Percentiles rank a stretch among this genome's conserved stretches.
Evolutionary conservation across 139 green algal species (phyloP).

Genomic region (Diplosphaera chodatii): DNA sequence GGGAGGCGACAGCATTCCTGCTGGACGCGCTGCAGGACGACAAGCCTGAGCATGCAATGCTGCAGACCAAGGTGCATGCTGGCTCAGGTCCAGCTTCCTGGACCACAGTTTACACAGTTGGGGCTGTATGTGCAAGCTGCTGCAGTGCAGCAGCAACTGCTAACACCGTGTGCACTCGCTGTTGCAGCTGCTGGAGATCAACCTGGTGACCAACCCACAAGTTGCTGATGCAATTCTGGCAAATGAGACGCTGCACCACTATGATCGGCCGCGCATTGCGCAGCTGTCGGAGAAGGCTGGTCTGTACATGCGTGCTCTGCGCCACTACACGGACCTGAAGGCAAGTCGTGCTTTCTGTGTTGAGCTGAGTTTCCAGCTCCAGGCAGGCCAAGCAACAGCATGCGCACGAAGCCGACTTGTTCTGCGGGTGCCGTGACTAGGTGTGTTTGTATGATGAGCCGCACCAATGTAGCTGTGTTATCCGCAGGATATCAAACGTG

Average conservation of each 20-base stretch:
- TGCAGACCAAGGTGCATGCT: conserved; percentile 75
- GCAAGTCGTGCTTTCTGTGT: neutral
- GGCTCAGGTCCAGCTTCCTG: neutral
- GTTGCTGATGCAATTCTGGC: conserved; percentile 97
- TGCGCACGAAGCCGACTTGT: no score
- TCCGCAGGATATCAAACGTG: conserved; percentile 92
- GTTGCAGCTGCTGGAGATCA: conserved; percentile 98
- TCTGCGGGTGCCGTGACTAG: no score
- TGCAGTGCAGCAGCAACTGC: no score
- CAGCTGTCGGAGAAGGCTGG: conserved; percentile 99
- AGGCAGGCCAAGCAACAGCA: no score
- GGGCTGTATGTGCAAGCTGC: no score
- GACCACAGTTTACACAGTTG: no score
- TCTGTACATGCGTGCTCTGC: conserved; percentile 96
- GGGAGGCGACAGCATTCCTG: conserved; percentile 95
- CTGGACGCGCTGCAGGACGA: conserved; percentile 94
- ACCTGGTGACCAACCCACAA: conserved; percentile 95
- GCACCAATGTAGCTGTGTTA: no score
- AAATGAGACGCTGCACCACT: conserved; percentile 91
- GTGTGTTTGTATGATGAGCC: no score
- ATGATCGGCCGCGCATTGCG: conserved; percentile 92
- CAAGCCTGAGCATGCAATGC: conserved; percentile 75
- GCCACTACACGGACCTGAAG: conserved; percentile 97
- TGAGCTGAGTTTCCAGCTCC: no score
- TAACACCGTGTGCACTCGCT: no score